Evolutionary conservation across 2,329 filamentous ascomycete species (phyloP), one percentile per base, ranked within the genome.

Genomic region (Sporothrix luriei): DNA sequence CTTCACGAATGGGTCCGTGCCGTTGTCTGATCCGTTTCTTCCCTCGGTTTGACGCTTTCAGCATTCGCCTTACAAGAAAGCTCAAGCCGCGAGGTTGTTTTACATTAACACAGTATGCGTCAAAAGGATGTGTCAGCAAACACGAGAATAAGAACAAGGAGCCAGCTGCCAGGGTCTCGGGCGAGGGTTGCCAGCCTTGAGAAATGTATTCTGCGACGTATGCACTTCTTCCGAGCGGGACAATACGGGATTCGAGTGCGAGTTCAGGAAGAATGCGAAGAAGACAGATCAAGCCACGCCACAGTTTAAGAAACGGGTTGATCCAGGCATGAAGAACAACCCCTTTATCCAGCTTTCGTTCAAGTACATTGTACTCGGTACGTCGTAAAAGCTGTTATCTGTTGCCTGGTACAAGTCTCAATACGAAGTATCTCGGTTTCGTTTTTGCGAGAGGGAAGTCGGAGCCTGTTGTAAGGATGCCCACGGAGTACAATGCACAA

Each of bases 111-210:
- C 19, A 61, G 24, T 24, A 24, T 43, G 33, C 29, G 55, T 21
- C 10, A 11, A 38, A 7, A 33, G 38, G 16, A 59, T 40, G 33
- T 43, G 55, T 43, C 52, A 55, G 26, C 52, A 33, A 26, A 6
- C 33, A 43, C 43, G 38, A 4, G 24, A 7, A 21, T 21, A 19
- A 40, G 54, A 19, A 57, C 40, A 16, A 19, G 38, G 40, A 43
- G 33, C 55, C 55, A 43, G 7, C 33, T 43, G 55, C 55, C 55
- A 43, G 55, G 55, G 9, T 43, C 33, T 59, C n/a, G 55, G 33
- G 9, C 33, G 16, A n/a, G 11, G 33, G n/a, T 19, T 61, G n/a
- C 10, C 10, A 24, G 55, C 33, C 33, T 6, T 61, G 55, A 33
- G 55, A 61, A 61, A 24, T 33, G 55, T 61, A 43, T 43, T 24